Evolutionary conservation across 768 basidiomycete genomes (phyloP).

Genomic region (Tubosaeta sp.): DNA sequence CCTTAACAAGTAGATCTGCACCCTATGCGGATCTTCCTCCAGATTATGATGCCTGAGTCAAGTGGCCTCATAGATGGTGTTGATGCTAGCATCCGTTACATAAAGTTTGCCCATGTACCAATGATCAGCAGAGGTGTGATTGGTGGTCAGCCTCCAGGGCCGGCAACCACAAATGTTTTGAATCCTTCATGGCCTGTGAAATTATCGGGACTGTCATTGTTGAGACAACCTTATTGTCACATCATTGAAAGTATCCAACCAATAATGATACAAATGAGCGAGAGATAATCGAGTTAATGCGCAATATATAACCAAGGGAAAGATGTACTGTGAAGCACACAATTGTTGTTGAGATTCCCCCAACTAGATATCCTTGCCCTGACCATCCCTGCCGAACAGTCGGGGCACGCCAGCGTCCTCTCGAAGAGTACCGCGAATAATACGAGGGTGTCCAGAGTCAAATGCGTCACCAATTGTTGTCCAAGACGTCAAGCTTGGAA

Average conservation of each 20-base stretch:
- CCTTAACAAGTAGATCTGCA: conserved; percentile 13
- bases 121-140: no score
- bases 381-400: conserved; percentile 24
- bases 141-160: no score
- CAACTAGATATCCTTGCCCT: conserved; percentile 21
- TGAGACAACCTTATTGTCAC: no score
- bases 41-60: conserved; percentile 24
- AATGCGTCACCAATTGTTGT: conserved; percentile 22
- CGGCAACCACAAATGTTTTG: no score
- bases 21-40: conserved; percentile 27
- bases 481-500: conserved; percentile 36
- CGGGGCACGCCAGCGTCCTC: conserved; percentile 23
- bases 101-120: background rate
- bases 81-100: background rate
- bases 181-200: no score
- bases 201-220: no score
- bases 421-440: conserved; percentile 2
- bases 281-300: background rate
- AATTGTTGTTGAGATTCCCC: background rate
- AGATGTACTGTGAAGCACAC: background rate
- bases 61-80: background rate
- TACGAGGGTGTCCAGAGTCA: conserved; percentile 15
- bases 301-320: conserved; percentile 6
- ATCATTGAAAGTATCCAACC: background rate
- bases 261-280: conserved; percentile 17